A percentile compares a stretch with the other conserved stretches of the same genome.
Evolutionary conservation across 2,329 filamentous ascomycete species (phyloP).

Genomic region (Penicillium psychrosexuale): DNA sequence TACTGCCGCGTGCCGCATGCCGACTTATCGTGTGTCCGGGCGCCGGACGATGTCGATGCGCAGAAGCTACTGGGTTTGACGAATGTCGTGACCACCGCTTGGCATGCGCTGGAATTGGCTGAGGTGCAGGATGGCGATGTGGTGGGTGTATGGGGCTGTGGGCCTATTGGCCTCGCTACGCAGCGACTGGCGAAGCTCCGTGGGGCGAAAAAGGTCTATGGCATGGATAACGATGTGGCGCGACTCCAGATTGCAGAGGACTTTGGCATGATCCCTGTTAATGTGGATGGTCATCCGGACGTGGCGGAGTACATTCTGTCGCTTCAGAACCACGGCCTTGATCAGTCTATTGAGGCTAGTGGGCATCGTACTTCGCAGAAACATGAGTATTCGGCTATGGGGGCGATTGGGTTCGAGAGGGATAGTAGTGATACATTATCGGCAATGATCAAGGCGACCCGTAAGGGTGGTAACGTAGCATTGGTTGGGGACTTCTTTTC

Average conservation of each 20-base stretch:
- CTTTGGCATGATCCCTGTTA: conserved; percentile 30
- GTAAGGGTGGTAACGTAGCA: conserved; percentile 30
- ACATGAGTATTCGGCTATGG: conserved; percentile 21
- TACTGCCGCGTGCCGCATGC: conserved; percentile 37
- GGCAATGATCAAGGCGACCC: conserved; percentile 29
- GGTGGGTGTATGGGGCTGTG: conserved; percentile 35
- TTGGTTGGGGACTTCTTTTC: conserved; percentile 32
- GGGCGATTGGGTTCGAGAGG: conserved; percentile 20
- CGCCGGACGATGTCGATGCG: conserved; percentile 24
- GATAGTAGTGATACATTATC: conserved; percentile 30
- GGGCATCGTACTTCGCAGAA: conserved; percentile 27
- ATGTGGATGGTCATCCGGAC: conserved; percentile 24
- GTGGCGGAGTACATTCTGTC: conserved; percentile 31
- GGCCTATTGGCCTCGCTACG: conserved; percentile 31
- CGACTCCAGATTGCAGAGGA: conserved; percentile 29
- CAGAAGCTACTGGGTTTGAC: conserved; percentile 32
- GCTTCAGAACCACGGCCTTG: conserved; percentile 29
- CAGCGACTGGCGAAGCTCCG: conserved; percentile 29
- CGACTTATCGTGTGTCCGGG: conserved; percentile 31
- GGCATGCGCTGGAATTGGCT: conserved; percentile 34
- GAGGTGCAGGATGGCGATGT: conserved; percentile 31
- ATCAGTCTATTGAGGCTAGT: conserved; percentile 32
- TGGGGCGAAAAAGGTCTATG: conserved; percentile 34
- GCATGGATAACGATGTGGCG: conserved; percentile 31
- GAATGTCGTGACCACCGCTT: conserved; percentile 34